These are phyloP conservation scores for Anaeramoeba ignava DNA, from an alignment of 78 protist species.

Conservation along the genomic window DNA sequence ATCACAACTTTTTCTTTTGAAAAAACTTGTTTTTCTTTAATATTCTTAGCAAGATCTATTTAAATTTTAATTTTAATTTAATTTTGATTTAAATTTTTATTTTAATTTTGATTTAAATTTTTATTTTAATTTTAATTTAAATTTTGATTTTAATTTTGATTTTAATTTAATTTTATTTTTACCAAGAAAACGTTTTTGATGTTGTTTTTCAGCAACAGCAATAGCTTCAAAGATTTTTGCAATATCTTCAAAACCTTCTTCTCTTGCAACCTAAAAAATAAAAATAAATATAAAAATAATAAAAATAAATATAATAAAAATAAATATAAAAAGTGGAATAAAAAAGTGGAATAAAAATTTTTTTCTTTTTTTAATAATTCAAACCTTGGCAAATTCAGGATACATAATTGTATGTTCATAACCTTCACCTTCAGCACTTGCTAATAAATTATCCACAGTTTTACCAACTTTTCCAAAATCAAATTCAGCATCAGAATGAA, in stretches of 20 bases:
- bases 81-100: no score
- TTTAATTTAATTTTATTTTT: no score
- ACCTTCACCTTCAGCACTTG: background rate
- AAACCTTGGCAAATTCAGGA: background rate
- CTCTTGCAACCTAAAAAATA: slow-evolving; percentile 1
- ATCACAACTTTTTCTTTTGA: background rate
- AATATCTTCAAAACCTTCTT: slow-evolving; percentile 1
- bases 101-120: no score
- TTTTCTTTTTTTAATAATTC: background rate
- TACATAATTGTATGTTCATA: background rate
- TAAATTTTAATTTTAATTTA: no score
- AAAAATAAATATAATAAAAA: background rate
- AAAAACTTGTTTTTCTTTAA: background rate
- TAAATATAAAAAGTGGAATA: background rate
- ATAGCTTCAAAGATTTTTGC: background rate
- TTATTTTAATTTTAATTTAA: no score
- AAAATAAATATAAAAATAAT: background rate
- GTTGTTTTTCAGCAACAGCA: background rate
- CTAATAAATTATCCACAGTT: background rate
- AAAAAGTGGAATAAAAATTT: background rate
- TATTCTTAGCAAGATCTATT: background rate
- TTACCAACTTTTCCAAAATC: background rate
- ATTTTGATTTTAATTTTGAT: no score
- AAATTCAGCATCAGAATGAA: background rate
- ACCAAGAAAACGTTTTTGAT: background rate